phyloP scores from a whole-genome alignment of 257 asterid species.

The Solanum phureja region DNA sequence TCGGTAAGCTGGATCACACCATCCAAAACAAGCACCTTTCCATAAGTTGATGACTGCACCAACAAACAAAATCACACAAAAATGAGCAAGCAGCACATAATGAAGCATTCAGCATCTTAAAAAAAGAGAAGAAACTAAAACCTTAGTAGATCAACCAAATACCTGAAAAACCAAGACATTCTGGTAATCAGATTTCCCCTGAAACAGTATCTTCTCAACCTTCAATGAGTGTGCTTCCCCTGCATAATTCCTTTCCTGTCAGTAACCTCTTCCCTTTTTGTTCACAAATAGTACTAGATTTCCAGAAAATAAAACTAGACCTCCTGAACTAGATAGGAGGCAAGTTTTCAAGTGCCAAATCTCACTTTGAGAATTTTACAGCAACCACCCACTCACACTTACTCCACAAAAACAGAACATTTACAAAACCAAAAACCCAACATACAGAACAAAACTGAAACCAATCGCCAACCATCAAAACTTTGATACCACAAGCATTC shows the following conservation, averaged over 20 bases:
- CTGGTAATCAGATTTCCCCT: constrained; percentile 91
- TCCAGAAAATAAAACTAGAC: not conserved
- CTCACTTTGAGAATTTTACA: not conserved
- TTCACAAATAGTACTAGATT: not conserved
- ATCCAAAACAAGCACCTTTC: constrained; percentile 95
- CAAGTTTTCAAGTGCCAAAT: not conserved
- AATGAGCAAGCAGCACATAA: not conserved
- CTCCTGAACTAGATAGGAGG: not conserved
- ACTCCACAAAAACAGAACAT: not conserved
- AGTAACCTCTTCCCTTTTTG: not conserved
- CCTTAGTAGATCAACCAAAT: not conserved
- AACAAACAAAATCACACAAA: constrained; percentile 11
- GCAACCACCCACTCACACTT: not conserved
- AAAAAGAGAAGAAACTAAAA: not conserved
- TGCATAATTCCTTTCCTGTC: constrained; percentile 26
- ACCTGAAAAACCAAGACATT: constrained; percentile 94
- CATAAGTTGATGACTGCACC: constrained; percentile 80
- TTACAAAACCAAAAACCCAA: not conserved
- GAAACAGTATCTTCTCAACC: constrained; percentile 74
- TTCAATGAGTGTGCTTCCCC: constrained; percentile 98
- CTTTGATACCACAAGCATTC: not conserved
- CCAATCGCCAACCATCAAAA: not conserved
- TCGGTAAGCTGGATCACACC: constrained; percentile 97
- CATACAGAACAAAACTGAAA: not conserved
- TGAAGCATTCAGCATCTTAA: not conserved